Percentiles rank a stretch among this genome's conserved stretches.
Evolutionary conservation across 345 rosid genomes (phyloP).

Genomic region (Noccaea bulbosa): DNA sequence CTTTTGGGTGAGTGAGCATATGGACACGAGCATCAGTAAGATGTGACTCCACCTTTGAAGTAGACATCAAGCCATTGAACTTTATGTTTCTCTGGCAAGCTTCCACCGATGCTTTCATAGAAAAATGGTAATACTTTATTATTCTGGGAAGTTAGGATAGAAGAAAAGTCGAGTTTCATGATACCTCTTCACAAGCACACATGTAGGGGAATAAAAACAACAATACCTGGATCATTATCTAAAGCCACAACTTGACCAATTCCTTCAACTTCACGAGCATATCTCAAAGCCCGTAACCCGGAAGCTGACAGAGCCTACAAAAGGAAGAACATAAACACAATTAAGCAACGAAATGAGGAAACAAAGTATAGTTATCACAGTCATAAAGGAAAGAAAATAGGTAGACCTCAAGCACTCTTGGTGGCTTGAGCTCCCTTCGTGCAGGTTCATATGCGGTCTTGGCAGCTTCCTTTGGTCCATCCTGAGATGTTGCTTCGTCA

Average conservation of each 20-base stretch:
- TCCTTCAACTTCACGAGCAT: conserved; percentile 92
- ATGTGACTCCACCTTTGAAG: conserved; percentile 90
- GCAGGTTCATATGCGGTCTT: conserved; percentile 52
- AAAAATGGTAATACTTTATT: conserved; percentile 9
- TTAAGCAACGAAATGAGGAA: not conserved
- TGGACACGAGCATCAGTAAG: conserved; percentile 94
- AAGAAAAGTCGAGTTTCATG: not conserved
- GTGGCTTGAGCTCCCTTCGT: conserved; percentile 70
- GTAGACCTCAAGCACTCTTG: conserved; percentile 88
- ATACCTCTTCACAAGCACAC: conserved; percentile 13
- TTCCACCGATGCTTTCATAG: conserved; percentile 75
- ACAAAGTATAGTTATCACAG: not conserved
- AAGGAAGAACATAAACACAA: conserved; percentile 27
- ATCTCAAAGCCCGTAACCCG: conserved; percentile 91
- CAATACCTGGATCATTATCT: conserved; percentile 89
- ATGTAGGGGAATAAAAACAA: not conserved
- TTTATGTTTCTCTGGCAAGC: conserved; percentile 91
- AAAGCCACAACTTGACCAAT: conserved; percentile 93
- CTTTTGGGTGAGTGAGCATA: conserved; percentile 95
- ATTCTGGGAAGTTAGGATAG: conserved; percentile 9
- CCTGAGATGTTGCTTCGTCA: conserved; percentile 49
- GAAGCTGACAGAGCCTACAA: conserved; percentile 94
- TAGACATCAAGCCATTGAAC: conserved; percentile 87
- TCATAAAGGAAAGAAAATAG: conserved; percentile 29
- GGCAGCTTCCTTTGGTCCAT: conserved; percentile 55